phyloP scores from a whole-genome alignment of 192 early-diverging fungal genomes.

The Mortierella hygrophila region DNA sequence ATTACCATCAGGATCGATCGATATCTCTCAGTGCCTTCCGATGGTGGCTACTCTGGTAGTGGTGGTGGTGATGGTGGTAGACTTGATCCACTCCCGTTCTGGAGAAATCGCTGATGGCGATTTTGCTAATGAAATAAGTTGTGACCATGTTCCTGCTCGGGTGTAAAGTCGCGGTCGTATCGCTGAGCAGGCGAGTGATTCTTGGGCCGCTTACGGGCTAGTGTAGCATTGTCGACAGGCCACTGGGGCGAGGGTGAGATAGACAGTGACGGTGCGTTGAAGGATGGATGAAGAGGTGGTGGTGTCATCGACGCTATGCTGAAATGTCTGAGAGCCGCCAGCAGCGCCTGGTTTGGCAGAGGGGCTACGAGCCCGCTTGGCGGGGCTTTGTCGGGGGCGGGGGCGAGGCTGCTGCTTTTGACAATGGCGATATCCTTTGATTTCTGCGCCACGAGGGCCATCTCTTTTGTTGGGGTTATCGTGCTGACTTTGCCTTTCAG shows the following conservation, averaged over 20 bases:
- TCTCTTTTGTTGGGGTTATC: constrained; percentile 62
- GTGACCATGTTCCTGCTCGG: not conserved
- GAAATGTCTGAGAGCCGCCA: constrained; percentile 17
- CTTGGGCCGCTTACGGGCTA: constrained; percentile 26
- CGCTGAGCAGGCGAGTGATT: not conserved
- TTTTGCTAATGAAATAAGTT: not conserved
- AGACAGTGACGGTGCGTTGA: constrained; percentile 28
- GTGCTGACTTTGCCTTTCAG: constrained; percentile 59
- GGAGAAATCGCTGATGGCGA: not conserved
- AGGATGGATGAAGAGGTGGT: constrained; percentile 39
- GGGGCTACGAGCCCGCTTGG: constrained; percentile 33
- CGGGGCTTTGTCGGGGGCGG: constrained; percentile 15
- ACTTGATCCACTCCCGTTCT: not conserved
- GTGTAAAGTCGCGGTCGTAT: constrained; percentile 19
- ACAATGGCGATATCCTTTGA: not conserved
- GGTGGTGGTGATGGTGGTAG: not conserved
- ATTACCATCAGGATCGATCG: constrained; percentile 86
- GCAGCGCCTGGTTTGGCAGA: constrained; percentile 35
- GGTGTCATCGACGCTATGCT: constrained; percentile 38
- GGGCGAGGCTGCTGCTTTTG: constrained; percentile 30
- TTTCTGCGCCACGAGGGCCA: constrained; percentile 44
- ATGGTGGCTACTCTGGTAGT: constrained; percentile 8
- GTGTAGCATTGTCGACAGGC: constrained; percentile 11
- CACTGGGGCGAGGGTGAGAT: constrained; percentile 46
- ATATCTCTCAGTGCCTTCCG: constrained; percentile 68